Base-by-base conservation (phyloP, 2,329 filamentous ascomycete species). In the Coleophoma eucalyptorum region DNA sequence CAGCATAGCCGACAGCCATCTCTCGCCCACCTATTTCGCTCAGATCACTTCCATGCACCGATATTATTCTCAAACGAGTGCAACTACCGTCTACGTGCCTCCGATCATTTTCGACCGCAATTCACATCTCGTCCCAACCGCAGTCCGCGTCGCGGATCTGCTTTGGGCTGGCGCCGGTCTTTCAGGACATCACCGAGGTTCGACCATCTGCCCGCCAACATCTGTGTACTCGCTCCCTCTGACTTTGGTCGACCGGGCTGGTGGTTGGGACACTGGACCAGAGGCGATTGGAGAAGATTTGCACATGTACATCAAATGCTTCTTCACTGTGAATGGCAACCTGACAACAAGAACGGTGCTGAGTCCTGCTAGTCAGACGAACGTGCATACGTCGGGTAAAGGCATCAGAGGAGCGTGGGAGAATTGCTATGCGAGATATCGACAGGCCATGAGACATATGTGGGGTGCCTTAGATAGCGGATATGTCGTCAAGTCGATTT, bases 271-370 rank as follows among this genome's bases (percentile, higher is more conserved):
- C 62, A 80, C 80, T 49, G 84, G 81, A 47, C 76, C 80, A 1
- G 85, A 87, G 54, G 85, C 86, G 18, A 89, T 90, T 58, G 86
- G 86, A 41, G 86, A 90, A 67, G 86, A 89, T 62, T 68, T 89
- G 62, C 86, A 90, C 70, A 89, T 89, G 86, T 87, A 87, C 63
- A 75, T 89, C 55, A 89, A 89, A 72, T 89, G 84, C 65, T 89
- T 89, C 71, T 89, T 89, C 57, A 83, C 84, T 1, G 76, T 88
- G 16, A 86, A 86, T 54, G 86, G 86, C 3, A 83, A 88, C 62
- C 64, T 89, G 49, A 83, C 82, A 12, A 79, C 79, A 43, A 76
- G 79, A 45, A 81, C 84, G 3, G 76, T 90, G 31, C 71, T 84
- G 58, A 84, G 82, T 54, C 85, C 86, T 2, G 84, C 87, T 51